Evolutionary conservation across 192 early-diverging fungal genomes (phyloP).

Genomic region (Coemansia sp.): DNA sequence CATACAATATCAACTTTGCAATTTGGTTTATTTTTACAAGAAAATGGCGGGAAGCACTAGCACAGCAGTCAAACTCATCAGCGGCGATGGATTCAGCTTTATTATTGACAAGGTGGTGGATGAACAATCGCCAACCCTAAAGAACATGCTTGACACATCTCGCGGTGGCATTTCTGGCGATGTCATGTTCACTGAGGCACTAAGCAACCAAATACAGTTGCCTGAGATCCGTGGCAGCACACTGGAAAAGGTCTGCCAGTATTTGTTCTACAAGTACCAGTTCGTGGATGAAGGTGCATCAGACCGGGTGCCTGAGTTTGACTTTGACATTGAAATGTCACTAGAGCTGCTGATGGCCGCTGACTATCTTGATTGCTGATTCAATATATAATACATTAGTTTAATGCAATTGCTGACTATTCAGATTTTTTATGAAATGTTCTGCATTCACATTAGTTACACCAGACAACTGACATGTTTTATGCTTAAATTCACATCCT

Average conservation of each 20-base stretch:
- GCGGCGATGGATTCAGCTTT: slow-evolving; percentile 62
- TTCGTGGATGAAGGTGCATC: slow-evolving; percentile 30
- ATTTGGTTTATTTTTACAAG: background rate
- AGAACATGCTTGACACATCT: slow-evolving; percentile 91
- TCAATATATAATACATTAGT: too few relatives aligned
- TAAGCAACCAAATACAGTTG: slow-evolving; percentile 83
- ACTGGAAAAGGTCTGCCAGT: slow-evolving; percentile 91
- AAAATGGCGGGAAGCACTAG: background rate
- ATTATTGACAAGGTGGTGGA: slow-evolving; percentile 86
- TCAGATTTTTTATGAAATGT: too few relatives aligned
- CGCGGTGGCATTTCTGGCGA: slow-evolving; percentile 31
- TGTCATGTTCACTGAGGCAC: slow-evolving; percentile 81
- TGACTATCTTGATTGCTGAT: slow-evolving; percentile 94
- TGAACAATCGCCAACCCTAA: slow-evolving; percentile 90
- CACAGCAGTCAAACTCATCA: slow-evolving; percentile 57
- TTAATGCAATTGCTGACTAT: too few relatives aligned
- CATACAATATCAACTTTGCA: too few relatives aligned
- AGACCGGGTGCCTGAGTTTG: slow-evolving; percentile 72
- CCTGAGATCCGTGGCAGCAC: slow-evolving; percentile 90
- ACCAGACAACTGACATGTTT: too few relatives aligned
- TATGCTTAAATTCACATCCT: too few relatives aligned
- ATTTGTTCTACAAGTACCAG: slow-evolving; percentile 86
- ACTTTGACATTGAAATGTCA: slow-evolving; percentile 86
- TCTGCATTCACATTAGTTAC: too few relatives aligned
- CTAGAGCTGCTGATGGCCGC: slow-evolving; percentile 95